These are phyloP conservation scores for Candida chilensis DNA, from an alignment of 805 yeast genomes.

Conservation along the genomic window DNA sequence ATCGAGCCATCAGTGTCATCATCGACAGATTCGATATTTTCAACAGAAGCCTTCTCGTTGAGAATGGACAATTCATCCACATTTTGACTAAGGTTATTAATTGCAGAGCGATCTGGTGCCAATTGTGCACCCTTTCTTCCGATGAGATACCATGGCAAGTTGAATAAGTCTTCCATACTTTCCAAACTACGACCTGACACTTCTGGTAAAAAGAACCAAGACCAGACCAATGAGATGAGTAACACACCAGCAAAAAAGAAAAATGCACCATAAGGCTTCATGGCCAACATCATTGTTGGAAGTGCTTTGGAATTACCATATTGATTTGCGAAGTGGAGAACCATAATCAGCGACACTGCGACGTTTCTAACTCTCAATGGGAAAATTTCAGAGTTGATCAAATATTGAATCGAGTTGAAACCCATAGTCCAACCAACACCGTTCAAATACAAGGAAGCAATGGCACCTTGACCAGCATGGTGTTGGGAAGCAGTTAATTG, in stretches of 20 bases:
- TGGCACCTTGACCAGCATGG: constrained; percentile 35
- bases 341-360: constrained; percentile 44
- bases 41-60: too few species aligned
- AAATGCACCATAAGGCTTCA: constrained; percentile 42
- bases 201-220: constrained; percentile 43
- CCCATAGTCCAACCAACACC: constrained; percentile 56
- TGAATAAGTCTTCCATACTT: constrained; percentile 41
- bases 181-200: constrained; percentile 42
- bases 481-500: constrained; percentile 17
- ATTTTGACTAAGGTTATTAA: too few species aligned
- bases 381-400: constrained; percentile 45
- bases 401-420: constrained; percentile 46
- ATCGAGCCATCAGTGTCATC: too few species aligned
- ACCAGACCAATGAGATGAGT: constrained; percentile 29
- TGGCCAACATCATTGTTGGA: constrained; percentile 37
- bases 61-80: too few species aligned
- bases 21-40: too few species aligned
- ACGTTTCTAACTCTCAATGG: constrained; percentile 40
- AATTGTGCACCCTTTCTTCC: constrained; percentile 45
- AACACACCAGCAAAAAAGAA: constrained; percentile 38
- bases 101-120: constrained; percentile 41
- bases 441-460: constrained; percentile 38
- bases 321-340: constrained; percentile 47
- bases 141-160: constrained; percentile 47
- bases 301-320: constrained; percentile 48